Conservation (phyloP, 768 basidiomycete genomes). For the Tylopilus rubrobrunneus region DNA sequence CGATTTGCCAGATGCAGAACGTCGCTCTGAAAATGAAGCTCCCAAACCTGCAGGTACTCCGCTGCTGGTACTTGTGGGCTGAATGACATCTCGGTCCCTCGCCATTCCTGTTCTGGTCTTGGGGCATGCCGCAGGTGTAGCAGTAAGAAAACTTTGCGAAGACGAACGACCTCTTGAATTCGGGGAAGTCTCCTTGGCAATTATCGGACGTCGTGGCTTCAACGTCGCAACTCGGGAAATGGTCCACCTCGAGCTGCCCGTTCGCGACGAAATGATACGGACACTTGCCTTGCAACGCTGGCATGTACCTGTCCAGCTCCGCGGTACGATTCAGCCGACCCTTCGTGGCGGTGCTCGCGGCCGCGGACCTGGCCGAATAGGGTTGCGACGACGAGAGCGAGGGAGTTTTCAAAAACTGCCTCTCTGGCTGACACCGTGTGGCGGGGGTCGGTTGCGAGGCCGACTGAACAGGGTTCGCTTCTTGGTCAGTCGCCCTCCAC, state of each 20-base stretch:
- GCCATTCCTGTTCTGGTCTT: not conserved
- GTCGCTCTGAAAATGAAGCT: not conserved
- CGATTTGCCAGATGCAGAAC: not conserved
- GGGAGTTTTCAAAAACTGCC: not conserved
- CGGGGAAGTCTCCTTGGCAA: not conserved
- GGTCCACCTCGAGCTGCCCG: not conserved
- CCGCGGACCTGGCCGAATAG: not conserved
- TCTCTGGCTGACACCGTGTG: no score
- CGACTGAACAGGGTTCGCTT: not conserved
- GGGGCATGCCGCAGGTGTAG: not conserved
- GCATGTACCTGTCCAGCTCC: conserved; percentile 6
- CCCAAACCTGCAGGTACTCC: not conserved
- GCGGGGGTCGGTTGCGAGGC: not conserved
- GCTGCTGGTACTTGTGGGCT: accelerated
- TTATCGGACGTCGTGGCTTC: not conserved
- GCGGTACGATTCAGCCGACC: not conserved
- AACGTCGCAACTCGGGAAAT: not conserved
- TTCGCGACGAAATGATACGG: conserved; percentile 6
- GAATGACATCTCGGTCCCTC: not conserved
- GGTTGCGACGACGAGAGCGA: not conserved
- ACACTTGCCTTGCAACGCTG: not conserved
- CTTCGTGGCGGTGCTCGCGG: not conserved
- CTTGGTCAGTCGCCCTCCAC: not conserved
- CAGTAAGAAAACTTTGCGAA: not conserved
- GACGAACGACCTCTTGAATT: not conserved